Evolutionary conservation across 139 green algal species (phyloP), one percentile per base, ranked within the genome.

Genomic region (Tetraselmis striata): DNA sequence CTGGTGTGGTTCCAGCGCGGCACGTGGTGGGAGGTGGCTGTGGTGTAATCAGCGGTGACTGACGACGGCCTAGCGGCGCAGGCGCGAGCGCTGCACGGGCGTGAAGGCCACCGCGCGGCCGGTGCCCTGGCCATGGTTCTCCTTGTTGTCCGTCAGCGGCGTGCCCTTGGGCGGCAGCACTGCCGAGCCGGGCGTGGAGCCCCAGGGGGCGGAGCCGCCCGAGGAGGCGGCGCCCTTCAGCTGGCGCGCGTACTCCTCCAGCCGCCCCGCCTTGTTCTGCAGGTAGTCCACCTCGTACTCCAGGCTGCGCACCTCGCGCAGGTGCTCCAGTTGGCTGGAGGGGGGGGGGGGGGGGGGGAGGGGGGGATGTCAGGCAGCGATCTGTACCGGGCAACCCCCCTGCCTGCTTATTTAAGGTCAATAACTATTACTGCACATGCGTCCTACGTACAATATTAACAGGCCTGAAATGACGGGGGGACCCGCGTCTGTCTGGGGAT

Each of bases 211-310:
- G 11, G 45, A 67, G 45, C 45, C 45, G 5, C 45, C 45, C 11
- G 11, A 25, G 18, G 45, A 67, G 45, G 45, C 45, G 11, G 45
- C 45, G 18, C 11, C 5, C 45, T 67, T 67, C 11, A 67, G 45
- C 45, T 67, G 45, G 11, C 45, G 45, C 45, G 45, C 45, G 18
- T 67, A 67, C 18, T 67, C 45, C 45, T 67, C 45, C 45, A 67
- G 45, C 23, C 86, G 78, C 0, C 74, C 29, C 2, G 85, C 80
- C 23, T 80, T 29, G 85, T 92, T 92, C 23, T 67, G 84, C 22
- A 85, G 76, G 77, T 88, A 83, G 82, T 92, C 89, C 76, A 92
- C 83, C 85, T 92, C 89, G 77, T 92, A 92, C 86, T 93, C 87
- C 82, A 93, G 86, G 25, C 79, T 85, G 0, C 92, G 88, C 31